Conservation (phyloP, 306 rosid genomes). For the Parietaria judaica region DNA sequence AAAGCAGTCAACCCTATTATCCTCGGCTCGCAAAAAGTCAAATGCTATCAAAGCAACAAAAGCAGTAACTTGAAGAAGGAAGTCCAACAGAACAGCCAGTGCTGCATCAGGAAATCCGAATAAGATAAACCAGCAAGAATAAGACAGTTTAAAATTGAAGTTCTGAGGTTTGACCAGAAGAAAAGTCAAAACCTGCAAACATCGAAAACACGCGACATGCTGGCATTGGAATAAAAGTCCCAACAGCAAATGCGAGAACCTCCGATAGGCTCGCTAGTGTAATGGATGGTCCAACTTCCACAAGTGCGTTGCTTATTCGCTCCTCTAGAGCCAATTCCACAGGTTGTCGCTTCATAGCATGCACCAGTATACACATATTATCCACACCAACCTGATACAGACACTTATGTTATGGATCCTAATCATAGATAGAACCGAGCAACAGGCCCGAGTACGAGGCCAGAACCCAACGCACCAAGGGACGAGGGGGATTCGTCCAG, state of each 20-base stretch:
- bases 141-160: slow-evolving; percentile 11
- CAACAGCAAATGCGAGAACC: slow-evolving; percentile 96
- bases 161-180: slow-evolving; percentile 1
- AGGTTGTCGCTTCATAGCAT: slow-evolving; percentile 89
- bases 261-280: slow-evolving; percentile 93
- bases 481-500: too few relatives aligned
- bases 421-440: not conserved
- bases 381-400: slow-evolving; percentile 88
- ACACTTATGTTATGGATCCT: not conserved
- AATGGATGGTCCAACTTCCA: slow-evolving; percentile 98
- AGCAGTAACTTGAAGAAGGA: slow-evolving; percentile 93
- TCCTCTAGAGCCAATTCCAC: slow-evolving; percentile 77
- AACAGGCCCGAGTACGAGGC: too few relatives aligned
- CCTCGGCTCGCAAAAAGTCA: slow-evolving; percentile 73
- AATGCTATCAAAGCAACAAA: slow-evolving; percentile 88
- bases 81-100: slow-evolving; percentile 88
- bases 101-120: slow-evolving; percentile 57
- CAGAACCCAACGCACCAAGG: too few relatives aligned
- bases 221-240: slow-evolving; percentile 97
- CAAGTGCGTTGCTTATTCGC: slow-evolving; percentile 89
- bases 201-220: slow-evolving; percentile 98
- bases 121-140: slow-evolving; percentile 14
- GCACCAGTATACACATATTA: slow-evolving; percentile 95
- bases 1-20: slow-evolving; percentile 87
- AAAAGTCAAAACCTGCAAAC: slow-evolving; percentile 72